These are phyloP conservation scores for Cytidiella melzeri DNA, from an alignment of 768 basidiomycete genomes.

Conservation along the genomic window DNA sequence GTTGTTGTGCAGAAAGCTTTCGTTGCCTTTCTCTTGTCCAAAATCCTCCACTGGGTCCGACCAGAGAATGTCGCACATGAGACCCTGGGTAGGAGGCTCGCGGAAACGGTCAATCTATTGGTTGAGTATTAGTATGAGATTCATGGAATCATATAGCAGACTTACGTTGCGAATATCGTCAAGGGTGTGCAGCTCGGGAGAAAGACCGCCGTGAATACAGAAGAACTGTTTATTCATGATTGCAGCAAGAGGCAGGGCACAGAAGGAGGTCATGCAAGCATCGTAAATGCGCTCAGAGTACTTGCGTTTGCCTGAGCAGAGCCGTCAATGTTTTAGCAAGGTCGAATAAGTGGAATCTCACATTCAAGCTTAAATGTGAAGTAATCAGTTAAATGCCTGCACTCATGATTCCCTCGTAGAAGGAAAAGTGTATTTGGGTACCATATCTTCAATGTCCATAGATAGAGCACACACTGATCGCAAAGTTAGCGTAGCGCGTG, in stretches of 20 bases:
- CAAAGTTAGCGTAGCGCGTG: conserved; percentile 8
- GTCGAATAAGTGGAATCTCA: too few relatives aligned
- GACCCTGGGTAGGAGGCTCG: conserved; percentile 93
- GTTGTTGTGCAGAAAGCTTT: conserved; percentile 92
- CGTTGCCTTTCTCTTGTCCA: conserved; percentile 86
- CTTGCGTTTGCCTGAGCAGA: conserved; percentile 99
- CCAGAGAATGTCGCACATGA: conserved; percentile 99
- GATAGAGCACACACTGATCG: conserved; percentile 86
- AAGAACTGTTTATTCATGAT: conserved; percentile 99
- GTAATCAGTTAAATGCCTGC: conserved; percentile 96
- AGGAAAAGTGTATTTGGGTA: conserved; percentile 96
- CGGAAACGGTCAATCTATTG: conserved; percentile 92
- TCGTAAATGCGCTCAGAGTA: conserved; percentile 97
- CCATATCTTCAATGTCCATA: conserved; percentile 99
- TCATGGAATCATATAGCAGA: conserved; percentile 17
- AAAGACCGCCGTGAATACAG: conserved; percentile 96
- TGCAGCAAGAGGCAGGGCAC: conserved; percentile 89
- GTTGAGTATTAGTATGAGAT: background rate
- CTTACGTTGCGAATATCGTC: conserved; percentile 87
- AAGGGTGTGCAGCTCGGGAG: conserved; percentile 90
- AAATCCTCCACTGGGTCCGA: conserved; percentile 98
- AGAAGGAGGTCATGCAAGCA: conserved; percentile 97
- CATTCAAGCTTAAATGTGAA: conserved; percentile 99
- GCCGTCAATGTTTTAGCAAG: too few relatives aligned
- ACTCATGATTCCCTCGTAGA: conserved; percentile 97